A percentile compares a stretch with the other conserved stretches of the same genome.
These are phyloP conservation scores for Incumbomyces delicatus DNA, from an alignment of 2,329 filamentous ascomycete species.

Conservation along the genomic window DNA sequence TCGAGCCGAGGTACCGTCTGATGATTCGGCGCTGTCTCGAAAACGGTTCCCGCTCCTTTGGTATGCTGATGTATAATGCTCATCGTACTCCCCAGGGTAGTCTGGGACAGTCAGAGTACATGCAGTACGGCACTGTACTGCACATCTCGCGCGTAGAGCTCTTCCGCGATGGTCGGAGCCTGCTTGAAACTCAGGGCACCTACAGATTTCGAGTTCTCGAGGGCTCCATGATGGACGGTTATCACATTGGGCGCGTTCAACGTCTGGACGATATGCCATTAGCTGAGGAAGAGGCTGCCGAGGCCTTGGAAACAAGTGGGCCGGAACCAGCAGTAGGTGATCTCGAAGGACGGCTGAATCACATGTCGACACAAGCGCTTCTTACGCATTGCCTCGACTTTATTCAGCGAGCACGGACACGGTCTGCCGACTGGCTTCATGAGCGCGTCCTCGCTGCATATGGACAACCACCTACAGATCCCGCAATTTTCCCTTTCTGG, in stretches of 20 bases:
- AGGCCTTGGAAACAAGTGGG: slow-evolving; percentile 54
- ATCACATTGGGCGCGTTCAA: slow-evolving; percentile 65
- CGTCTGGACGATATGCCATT: slow-evolving; percentile 72
- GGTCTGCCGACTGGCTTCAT: slow-evolving; percentile 66
- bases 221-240: slow-evolving; percentile 61
- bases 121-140: slow-evolving; percentile 67
- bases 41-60: slow-evolving; percentile 61
- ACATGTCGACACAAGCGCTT: slow-evolving; percentile 61
- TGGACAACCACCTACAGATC: slow-evolving; percentile 66
- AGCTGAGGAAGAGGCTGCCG: slow-evolving; percentile 67
- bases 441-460: slow-evolving; percentile 63
- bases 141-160: slow-evolving; percentile 65
- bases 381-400: slow-evolving; percentile 58
- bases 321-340: slow-evolving; percentile 26
- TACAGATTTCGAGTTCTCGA: slow-evolving; percentile 65
- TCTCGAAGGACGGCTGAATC: slow-evolving; percentile 33
- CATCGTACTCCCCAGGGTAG: slow-evolving; percentile 43
- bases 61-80: slow-evolving; percentile 68
- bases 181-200: slow-evolving; percentile 67
- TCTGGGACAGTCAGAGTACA: slow-evolving; percentile 48
- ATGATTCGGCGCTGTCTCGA: slow-evolving; percentile 75
- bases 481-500: slow-evolving; percentile 79
- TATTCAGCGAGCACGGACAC: slow-evolving; percentile 56
- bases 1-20: slow-evolving; percentile 81
- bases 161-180: slow-evolving; percentile 68